phyloP scores from a whole-genome alignment of 176 grass and related monocot species.

The Microstegium vimineum region DNA sequence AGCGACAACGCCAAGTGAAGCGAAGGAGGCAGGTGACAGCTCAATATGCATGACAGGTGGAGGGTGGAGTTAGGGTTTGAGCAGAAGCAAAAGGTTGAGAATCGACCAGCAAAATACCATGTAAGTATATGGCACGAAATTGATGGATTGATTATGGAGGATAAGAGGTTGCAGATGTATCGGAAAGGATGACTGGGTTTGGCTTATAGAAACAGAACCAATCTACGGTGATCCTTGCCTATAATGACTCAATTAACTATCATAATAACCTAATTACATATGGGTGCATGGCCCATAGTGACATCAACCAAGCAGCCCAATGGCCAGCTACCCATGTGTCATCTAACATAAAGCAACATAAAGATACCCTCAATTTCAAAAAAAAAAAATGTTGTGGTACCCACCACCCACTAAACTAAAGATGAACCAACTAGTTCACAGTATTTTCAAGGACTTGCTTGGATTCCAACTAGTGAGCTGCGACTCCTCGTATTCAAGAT shows the following conservation, averaged over 20 bases:
- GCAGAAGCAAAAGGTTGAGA: neutral
- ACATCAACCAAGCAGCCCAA: neutral
- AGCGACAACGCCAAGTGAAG: neutral
- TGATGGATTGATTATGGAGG: neutral
- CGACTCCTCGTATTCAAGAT: slow-evolving; percentile 3
- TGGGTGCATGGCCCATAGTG: neutral
- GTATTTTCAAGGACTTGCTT: neutral
- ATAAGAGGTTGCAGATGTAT: neutral
- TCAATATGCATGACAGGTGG: neutral
- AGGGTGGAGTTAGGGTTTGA: neutral
- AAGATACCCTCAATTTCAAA: neutral
- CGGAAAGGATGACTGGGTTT: neutral
- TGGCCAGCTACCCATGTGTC: neutral
- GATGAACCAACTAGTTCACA: neutral
- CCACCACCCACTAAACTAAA: neutral
- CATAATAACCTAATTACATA: neutral
- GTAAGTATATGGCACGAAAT: neutral
- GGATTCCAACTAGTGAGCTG: neutral
- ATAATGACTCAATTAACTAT: neutral
- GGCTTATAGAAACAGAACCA: neutral
- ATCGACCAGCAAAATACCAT: neutral
- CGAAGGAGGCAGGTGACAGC: neutral
- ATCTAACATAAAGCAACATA: neutral
- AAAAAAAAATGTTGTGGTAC: slow-evolving; percentile 13
- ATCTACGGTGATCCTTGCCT: neutral